phyloP scores from a whole-genome alignment of 2,329 filamentous ascomycete species.

The Phyllosticta citribraziliensis region DNA sequence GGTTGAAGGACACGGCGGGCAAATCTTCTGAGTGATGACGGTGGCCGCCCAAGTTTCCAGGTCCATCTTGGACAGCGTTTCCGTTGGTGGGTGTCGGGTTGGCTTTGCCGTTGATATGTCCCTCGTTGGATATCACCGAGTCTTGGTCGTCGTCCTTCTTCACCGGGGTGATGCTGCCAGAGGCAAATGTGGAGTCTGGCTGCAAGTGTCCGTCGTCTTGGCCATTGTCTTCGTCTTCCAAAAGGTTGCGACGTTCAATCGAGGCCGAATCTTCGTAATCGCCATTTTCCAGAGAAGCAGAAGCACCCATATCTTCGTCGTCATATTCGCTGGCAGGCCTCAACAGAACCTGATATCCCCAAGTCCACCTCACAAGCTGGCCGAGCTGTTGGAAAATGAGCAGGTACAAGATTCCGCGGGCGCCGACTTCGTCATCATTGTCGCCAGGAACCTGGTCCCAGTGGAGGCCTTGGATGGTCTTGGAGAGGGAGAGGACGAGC shows the following conservation, averaged over 20 bases:
- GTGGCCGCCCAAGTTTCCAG: conserved; percentile 30
- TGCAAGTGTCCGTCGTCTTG: conserved; percentile 13
- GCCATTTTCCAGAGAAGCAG: conserved; percentile 36
- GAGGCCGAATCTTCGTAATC: conserved; percentile 44
- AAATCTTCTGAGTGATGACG: conserved; percentile 7
- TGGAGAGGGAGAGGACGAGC: conserved; percentile 83
- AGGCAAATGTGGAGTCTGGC: conserved; percentile 36
- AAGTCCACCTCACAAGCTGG: conserved; percentile 92
- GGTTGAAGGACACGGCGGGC: conserved; percentile 19
- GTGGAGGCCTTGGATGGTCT: conserved; percentile 83
- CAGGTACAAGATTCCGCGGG: conserved; percentile 87
- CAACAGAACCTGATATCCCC: conserved; percentile 93
- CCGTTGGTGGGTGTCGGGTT: conserved; percentile 40
- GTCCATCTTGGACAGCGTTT: conserved; percentile 32
- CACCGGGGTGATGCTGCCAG: conserved; percentile 36
- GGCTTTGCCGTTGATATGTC: conserved; percentile 17
- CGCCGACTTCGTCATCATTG: conserved; percentile 89
- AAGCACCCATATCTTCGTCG: conserved; percentile 45
- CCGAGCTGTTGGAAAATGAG: conserved; percentile 97
- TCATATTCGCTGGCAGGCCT: conserved; percentile 68
- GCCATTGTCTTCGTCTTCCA: conserved; percentile 30
- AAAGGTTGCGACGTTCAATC: conserved; percentile 23
- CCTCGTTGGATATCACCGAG: background rate
- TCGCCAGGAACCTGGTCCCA: conserved; percentile 88
- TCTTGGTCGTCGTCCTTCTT: conserved; percentile 21